phyloP scores from a whole-genome alignment of 2,329 filamentous ascomycete genomes.

The Colletotrichum karsti region DNA sequence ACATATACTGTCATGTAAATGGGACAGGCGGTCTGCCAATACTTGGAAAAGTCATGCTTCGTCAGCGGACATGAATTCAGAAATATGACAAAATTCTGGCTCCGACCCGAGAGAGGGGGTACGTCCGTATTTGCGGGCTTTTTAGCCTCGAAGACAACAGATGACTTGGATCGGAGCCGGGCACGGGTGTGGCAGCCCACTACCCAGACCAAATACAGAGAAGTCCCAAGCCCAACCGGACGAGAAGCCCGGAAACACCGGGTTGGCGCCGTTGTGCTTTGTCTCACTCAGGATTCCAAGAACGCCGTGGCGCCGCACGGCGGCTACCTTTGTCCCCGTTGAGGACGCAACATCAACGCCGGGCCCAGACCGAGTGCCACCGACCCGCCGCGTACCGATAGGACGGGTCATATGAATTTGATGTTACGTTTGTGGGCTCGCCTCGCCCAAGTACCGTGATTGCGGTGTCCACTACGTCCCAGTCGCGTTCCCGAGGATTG shows the following conservation, averaged over 20 bases:
- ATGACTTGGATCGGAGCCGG: background rate
- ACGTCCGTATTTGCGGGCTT: background rate
- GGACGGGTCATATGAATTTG: background rate
- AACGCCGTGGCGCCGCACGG: constrained; percentile 1
- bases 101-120: background rate
- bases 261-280: constrained; percentile 16
- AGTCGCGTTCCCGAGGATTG: background rate
- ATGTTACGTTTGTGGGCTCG: background rate
- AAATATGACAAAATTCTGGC: constrained; percentile 3
- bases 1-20: background rate
- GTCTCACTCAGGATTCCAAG: background rate
- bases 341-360: background rate
- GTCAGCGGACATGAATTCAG: background rate
- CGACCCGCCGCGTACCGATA: background rate
- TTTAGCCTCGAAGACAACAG: background rate
- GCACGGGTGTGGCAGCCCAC: background rate
- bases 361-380: constrained; percentile 8
- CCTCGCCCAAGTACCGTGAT: constrained; percentile 1
- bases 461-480: background rate
- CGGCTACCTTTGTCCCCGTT: background rate
- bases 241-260: background rate
- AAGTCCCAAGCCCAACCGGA: background rate
- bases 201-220: background rate
- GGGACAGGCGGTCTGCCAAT: constrained; percentile 10
- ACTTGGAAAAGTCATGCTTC: background rate